Conservation (phyloP, 306 rosid genomes). For the Prunus salicina region DNA sequence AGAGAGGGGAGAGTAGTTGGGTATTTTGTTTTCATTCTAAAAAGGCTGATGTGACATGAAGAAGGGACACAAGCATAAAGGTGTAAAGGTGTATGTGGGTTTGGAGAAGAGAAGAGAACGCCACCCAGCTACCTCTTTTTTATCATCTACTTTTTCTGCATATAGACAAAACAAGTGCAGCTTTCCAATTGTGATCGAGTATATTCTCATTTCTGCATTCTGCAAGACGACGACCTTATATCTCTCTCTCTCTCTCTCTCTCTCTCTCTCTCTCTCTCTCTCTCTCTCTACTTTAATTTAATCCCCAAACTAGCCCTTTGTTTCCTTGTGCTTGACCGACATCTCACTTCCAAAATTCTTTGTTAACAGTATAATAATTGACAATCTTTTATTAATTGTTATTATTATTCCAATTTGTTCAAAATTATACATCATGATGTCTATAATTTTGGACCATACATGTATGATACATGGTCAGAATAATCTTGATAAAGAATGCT, state of each 20-base stretch:
- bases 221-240: not conserved
- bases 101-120: constrained; percentile 37
- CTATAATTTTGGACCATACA: not conserved
- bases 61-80: constrained; percentile 52
- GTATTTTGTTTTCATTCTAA: constrained; percentile 32
- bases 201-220: constrained; percentile 7
- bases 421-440: not conserved
- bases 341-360: not conserved
- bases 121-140: constrained; percentile 26
- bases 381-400: not conserved
- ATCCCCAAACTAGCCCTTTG: not conserved
- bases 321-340: not conserved
- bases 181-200: constrained; percentile 28
- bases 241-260: not conserved
- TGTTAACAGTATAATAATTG: not conserved
- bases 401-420: not conserved
- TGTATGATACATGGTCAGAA: not conserved
- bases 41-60: constrained; percentile 34
- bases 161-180: constrained; percentile 34
- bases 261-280: not conserved
- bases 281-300: not conserved
- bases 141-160: constrained; percentile 27
- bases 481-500: not conserved
- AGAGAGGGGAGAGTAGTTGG: constrained; percentile 38
- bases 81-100: constrained; percentile 33